phyloP scores from a whole-genome alignment of 1,284 basidiomycete genomes.

The Agaricales sp. region DNA sequence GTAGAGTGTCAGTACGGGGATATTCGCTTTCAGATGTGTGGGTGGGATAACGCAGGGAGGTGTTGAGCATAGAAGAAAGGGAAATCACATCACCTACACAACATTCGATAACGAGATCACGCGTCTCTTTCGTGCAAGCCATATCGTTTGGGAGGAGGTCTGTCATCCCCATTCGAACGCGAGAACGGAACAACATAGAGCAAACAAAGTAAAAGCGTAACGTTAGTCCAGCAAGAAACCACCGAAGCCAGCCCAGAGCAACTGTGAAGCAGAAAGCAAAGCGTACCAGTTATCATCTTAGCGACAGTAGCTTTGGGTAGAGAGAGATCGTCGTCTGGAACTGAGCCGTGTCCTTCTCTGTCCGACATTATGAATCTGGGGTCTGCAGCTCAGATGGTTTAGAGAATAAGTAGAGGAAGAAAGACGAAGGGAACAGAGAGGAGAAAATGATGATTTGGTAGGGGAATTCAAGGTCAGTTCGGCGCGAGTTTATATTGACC shows the following conservation, averaged over 20 bases:
- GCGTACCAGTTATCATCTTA: slow-evolving; percentile 89
- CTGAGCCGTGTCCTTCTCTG: slow-evolving; percentile 63
- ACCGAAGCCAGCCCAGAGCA: not conserved
- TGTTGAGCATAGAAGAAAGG: slow-evolving; percentile 3
- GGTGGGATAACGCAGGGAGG: not conserved
- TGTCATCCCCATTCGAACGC: slow-evolving; percentile 22
- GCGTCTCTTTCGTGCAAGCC: slow-evolving; percentile 90
- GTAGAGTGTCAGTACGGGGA: slow-evolving; percentile 8
- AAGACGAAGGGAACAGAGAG: slow-evolving; percentile 5
- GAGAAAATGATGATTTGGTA: slow-evolving; percentile 7
- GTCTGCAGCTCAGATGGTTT: not conserved
- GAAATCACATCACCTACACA: slow-evolving; percentile 77
- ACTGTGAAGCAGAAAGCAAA: not conserved
- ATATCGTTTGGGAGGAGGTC: slow-evolving; percentile 87
- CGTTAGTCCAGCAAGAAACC: not conserved
- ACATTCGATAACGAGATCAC: slow-evolving; percentile 94
- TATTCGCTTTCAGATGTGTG: not conserved
- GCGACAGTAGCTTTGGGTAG: slow-evolving; percentile 96
- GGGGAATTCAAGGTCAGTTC: slow-evolving; percentile 3
- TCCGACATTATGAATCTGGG: slow-evolving; percentile 60
- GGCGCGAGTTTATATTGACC: no score
- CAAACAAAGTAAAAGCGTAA: slow-evolving; percentile 7
- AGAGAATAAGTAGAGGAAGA: not conserved
- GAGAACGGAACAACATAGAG: slow-evolving; percentile 5
- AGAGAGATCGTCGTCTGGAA: slow-evolving; percentile 85